Conservation (phyloP, 2,329 filamentous ascomycete species). For the Trichophyton equinum region DNA sequence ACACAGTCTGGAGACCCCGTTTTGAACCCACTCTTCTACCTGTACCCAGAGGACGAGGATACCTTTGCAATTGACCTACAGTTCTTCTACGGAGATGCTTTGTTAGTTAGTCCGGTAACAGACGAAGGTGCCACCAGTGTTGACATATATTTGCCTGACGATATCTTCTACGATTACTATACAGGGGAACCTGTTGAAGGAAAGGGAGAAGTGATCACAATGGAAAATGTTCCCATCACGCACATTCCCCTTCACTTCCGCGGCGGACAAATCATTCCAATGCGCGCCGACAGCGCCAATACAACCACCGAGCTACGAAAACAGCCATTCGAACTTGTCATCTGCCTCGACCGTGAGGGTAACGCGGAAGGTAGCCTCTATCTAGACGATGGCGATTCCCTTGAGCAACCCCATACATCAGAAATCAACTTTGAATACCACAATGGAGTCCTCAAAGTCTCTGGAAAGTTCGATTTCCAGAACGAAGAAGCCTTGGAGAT, state of each 20-base stretch:
- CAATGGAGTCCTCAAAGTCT: conserved; percentile 25
- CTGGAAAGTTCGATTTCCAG: conserved; percentile 12
- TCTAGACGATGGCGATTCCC: conserved; percentile 61
- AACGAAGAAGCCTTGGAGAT: conserved; percentile 28
- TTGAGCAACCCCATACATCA: conserved; percentile 45
- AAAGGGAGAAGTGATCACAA: conserved; percentile 32
- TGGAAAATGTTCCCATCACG: conserved; percentile 36
- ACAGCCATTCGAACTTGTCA: conserved; percentile 56
- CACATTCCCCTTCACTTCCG: conserved; percentile 52
- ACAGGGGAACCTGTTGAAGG: conserved; percentile 38
- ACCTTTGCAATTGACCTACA: conserved; percentile 43
- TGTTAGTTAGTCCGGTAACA: conserved; percentile 46
- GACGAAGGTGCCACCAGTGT: conserved; percentile 42
- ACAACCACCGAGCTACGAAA: conserved; percentile 49
- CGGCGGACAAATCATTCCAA: conserved; percentile 48
- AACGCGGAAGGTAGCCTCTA: conserved; percentile 57
- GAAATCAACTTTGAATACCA: conserved; percentile 47
- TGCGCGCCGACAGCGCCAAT: conserved; percentile 41
- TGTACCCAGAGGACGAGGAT: conserved; percentile 48
- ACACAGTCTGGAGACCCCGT: conserved; percentile 50
- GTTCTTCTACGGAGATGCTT: conserved; percentile 47
- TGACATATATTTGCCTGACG: conserved; percentile 44
- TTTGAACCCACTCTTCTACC: conserved; percentile 58
- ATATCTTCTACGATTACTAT: conserved; percentile 50
- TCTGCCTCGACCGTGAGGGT: conserved; percentile 52